phyloP scores from a whole-genome alignment of 208 protist genomes.

The Giardia muris region DNA sequence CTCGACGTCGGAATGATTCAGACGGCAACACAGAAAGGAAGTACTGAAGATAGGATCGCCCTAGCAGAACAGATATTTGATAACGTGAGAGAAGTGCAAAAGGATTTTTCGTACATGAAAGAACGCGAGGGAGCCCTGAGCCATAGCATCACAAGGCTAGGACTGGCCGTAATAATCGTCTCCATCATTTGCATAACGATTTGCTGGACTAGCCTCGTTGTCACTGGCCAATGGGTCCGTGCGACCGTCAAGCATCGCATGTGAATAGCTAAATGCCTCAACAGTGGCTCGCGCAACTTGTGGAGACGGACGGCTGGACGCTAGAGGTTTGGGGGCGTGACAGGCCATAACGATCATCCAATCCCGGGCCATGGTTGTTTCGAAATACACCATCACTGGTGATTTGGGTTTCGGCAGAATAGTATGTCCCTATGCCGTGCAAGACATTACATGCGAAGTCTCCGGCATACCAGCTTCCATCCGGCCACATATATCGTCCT shows the following conservation, averaged over 20 bases:
- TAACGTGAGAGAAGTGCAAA: not conserved
- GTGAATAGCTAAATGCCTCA: not conserved
- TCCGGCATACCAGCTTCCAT: not conserved
- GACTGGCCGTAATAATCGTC: not conserved
- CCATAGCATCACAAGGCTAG: not conserved
- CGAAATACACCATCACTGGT: not conserved
- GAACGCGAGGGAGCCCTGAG: not conserved
- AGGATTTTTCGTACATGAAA: constrained; percentile 3
- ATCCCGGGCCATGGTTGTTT: not conserved
- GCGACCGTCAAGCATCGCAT: not conserved
- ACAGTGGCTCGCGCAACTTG: no score
- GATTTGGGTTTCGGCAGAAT: not conserved
- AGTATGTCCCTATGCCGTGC: not conserved
- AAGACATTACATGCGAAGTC: not conserved
- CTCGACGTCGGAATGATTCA: not conserved
- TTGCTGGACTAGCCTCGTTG: not conserved
- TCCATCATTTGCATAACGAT: not conserved
- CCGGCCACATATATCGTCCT: not conserved
- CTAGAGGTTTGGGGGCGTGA: no score
- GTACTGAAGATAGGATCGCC: not conserved
- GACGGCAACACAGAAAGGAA: not conserved
- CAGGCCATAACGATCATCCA: not conserved
- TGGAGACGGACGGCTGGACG: no score
- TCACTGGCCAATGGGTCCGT: not conserved
- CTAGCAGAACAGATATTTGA: not conserved